Evolutionary conservation across 257 asterid species (phyloP).

Genomic region (Solanum bukasovii): DNA sequence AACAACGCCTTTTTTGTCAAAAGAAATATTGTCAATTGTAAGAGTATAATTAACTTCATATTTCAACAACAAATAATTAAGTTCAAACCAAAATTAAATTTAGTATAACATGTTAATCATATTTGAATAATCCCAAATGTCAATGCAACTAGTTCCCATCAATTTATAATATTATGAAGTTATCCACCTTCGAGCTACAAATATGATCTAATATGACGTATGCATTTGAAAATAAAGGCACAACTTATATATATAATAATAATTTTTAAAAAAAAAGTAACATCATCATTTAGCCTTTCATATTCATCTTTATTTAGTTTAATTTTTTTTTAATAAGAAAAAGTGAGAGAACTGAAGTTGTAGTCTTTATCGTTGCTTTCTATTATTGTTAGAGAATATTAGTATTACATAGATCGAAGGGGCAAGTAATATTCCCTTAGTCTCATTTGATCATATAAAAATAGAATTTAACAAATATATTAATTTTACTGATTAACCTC

Average conservation of each 20-base stretch:
- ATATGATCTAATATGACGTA: not conserved
- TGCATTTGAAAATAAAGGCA: not conserved
- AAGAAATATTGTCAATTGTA: not conserved
- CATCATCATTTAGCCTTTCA: not conserved
- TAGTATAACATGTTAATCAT: not conserved
- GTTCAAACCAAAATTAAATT: not conserved
- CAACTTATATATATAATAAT: not conserved
- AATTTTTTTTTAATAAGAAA: not conserved
- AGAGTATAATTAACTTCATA: not conserved
- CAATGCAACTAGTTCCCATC: not conserved
- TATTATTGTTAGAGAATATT: not conserved
- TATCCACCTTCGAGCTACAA: not conserved
- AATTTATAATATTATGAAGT: not conserved
- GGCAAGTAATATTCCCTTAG: not conserved
- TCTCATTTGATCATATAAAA: not conserved
- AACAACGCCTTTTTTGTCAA: not conserved
- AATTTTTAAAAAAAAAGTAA: too few relatives aligned
- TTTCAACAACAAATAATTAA: not conserved
- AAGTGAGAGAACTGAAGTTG: not conserved
- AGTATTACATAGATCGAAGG: not conserved
- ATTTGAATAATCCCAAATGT: not conserved
- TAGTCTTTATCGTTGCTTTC: not conserved
- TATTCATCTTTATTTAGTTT: not conserved
- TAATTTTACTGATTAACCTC: not conserved
- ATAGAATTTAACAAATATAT: not conserved